phyloP scores from a whole-genome alignment of 192 early-diverging fungal genomes.

The Kappamyces sp. region DNA sequence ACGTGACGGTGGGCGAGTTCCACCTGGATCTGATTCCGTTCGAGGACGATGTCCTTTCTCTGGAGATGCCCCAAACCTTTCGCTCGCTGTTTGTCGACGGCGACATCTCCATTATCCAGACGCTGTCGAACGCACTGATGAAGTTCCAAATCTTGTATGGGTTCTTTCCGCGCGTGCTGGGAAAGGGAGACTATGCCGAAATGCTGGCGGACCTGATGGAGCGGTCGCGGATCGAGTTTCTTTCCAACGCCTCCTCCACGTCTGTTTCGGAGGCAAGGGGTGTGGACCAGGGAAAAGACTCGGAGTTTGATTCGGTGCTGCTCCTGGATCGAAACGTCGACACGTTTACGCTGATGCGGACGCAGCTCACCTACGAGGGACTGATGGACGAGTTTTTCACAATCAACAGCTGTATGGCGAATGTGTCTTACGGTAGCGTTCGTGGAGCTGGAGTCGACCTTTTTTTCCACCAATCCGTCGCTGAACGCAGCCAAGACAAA shows the following conservation, averaged over 20 bases:
- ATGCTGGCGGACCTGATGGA: constrained; percentile 5
- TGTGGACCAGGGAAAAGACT: constrained; percentile 15
- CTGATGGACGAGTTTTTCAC: constrained; percentile 90
- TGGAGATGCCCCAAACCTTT: constrained; percentile 81
- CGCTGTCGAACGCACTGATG: constrained; percentile 76
- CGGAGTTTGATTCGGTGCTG: constrained; percentile 70
- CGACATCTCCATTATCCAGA: constrained; percentile 67
- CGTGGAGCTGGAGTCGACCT: constrained; percentile 66
- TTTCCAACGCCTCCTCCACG: constrained; percentile 20
- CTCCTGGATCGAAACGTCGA: constrained; percentile 90
- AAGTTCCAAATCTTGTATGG: constrained; percentile 83
- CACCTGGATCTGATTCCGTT: constrained; percentile 86
- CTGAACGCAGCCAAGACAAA: constrained; percentile 36
- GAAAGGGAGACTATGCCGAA: constrained; percentile 82
- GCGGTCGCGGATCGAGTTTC: constrained; percentile 18
- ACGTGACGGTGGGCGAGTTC: constrained; percentile 79
- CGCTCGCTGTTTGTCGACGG: constrained; percentile 79
- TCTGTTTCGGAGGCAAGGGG: constrained; percentile 54
- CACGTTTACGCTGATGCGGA: constrained; percentile 85
- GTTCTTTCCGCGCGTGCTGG: constrained; percentile 82
- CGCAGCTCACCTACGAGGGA: constrained; percentile 95
- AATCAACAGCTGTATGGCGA: constrained; percentile 61
- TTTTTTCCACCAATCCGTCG: constrained; percentile 35
- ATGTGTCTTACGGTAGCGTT: constrained; percentile 45
- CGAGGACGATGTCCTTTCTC: constrained; percentile 82